Evolutionary conservation across 768 basidiomycete genomes (phyloP).

Genomic region (Kwoniella bestiolae): DNA sequence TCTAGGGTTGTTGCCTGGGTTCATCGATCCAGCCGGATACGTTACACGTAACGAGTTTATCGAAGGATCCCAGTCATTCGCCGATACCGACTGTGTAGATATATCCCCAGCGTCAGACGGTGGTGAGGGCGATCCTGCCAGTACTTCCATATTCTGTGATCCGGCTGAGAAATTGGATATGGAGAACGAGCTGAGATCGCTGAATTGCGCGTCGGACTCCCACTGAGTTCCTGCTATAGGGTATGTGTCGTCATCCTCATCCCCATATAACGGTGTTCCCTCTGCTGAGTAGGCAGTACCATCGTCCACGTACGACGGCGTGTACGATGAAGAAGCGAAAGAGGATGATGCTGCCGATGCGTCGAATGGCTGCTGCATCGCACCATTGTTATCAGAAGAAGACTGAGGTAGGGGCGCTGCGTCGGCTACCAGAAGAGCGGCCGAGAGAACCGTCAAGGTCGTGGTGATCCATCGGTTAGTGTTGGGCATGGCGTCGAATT

Average conservation of each 20-base stretch:
- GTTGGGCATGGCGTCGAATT: constrained; percentile 2
- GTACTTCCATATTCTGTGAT: constrained; percentile 13
- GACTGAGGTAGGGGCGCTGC: constrained; percentile 12
- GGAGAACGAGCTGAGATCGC: constrained; percentile 15
- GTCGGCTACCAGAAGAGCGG: background rate
- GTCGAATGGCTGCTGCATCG: background rate
- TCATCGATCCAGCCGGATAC: constrained; percentile 17
- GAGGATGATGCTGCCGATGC: background rate
- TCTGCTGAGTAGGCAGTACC: background rate
- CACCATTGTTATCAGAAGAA: background rate
- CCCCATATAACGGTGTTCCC: background rate
- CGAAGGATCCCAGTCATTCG: constrained; percentile 8
- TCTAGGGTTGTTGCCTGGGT: constrained; percentile 2
- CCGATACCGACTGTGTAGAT: background rate
- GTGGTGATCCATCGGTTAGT: constrained; percentile 2
- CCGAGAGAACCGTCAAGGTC: constrained; percentile 12
- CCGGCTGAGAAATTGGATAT: constrained; percentile 16
- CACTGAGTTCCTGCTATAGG: constrained; percentile 10
- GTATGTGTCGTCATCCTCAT: background rate
- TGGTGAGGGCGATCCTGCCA: constrained; percentile 5
- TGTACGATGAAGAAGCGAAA: background rate
- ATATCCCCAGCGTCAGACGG: background rate
- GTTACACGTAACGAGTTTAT: constrained; percentile 16
- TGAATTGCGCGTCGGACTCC: constrained; percentile 10
- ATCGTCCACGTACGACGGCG: background rate